These are phyloP conservation scores for Rhizopogon salebrosus DNA, from an alignment of 768 basidiomycete species.

Conservation along the genomic window DNA sequence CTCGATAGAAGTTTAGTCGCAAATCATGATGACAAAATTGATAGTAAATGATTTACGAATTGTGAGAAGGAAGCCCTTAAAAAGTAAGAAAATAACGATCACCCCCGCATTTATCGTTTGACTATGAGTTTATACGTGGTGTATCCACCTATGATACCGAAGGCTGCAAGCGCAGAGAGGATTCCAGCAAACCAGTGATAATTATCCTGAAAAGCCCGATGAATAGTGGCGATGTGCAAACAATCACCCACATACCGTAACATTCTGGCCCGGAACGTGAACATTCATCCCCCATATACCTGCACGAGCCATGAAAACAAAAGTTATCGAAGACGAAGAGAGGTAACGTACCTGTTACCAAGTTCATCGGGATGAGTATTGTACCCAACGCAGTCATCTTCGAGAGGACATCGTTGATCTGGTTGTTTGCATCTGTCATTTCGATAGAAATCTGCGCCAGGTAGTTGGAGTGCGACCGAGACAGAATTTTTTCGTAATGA, in stretches of 20 bases:
- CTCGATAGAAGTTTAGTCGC: background rate
- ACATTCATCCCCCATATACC: slow-evolving; percentile 99
- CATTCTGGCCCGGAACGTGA: slow-evolving; percentile 83
- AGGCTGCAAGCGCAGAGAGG: slow-evolving; percentile 70
- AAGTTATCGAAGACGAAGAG: background rate
- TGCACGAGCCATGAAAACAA: slow-evolving; percentile 16
- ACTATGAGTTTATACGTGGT: slow-evolving; percentile 77
- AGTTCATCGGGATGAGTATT: slow-evolving; percentile 93
- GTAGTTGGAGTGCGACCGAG: slow-evolving; percentile 98
- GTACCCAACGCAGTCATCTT: slow-evolving; percentile 98
- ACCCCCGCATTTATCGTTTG: slow-evolving; percentile 22
- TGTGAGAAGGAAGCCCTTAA: background rate
- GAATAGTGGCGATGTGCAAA: background rate
- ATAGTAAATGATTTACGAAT: background rate
- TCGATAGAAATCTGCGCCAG: slow-evolving; percentile 99
- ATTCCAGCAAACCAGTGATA: slow-evolving; percentile 88
- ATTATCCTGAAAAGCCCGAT: slow-evolving; percentile 24
- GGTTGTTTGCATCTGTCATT: slow-evolving; percentile 99
- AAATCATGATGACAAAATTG: background rate
- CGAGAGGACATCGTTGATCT: slow-evolving; percentile 97
- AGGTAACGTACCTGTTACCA: slow-evolving; percentile 71
- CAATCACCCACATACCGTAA: slow-evolving; percentile 28
- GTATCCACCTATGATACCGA: slow-evolving; percentile 79
- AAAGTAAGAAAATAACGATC: background rate
- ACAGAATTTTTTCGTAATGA: slow-evolving; percentile 99